Evolutionary conservation across 129 eudicot genomes (phyloP), one percentile per base, ranked within the genome.

Genomic region (Rutidosis leptorrhynchoides): DNA sequence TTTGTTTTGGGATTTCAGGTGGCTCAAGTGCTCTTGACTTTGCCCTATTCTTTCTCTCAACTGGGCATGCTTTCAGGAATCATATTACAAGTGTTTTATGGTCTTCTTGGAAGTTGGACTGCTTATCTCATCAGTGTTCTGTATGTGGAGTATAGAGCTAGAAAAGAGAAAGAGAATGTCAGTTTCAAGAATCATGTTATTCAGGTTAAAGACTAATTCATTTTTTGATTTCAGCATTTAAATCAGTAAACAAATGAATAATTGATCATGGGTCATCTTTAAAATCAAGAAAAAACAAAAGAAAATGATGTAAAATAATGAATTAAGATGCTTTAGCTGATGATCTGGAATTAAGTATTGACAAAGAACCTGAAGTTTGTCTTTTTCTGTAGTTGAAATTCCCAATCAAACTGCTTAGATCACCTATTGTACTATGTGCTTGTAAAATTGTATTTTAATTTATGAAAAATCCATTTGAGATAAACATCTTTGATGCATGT

Each of bases 51-150:
- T 48, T 88, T 88, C 71, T 84, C 96, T 58, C 96, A 88, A 72
- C 58, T 88, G 89, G 96, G 96, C 21, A 85, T 88, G 96, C 80
- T 88, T 65, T 88, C 96, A 56, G 96, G 96, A 58, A 37, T 88
- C 16, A 24, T 83, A 48, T 62, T 88, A 11, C 96, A 88, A 65
- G 80, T 88, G 24, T 88, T 85, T 70, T 88, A 88, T 80, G 96
- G 96, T 32, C 12, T 88, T 24, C 78, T 88, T 64, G 96, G 96
- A 28, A 85, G 96, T 62, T 88, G 96, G 96, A 88, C 96, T 62
- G 96, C 96, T 29, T 88, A 88, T 85, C 91, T 88, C 67, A 88
- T 88, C 15, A 88, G 96, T 78, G 83, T 85, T 29, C 89, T 88
- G 11, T 88, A 88, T 76, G 84, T 88, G 71, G 96, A 88, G 81